These are phyloP conservation scores for Leccinum longicurvipes DNA, from an alignment of 768 basidiomycete species.

Conservation along the genomic window DNA sequence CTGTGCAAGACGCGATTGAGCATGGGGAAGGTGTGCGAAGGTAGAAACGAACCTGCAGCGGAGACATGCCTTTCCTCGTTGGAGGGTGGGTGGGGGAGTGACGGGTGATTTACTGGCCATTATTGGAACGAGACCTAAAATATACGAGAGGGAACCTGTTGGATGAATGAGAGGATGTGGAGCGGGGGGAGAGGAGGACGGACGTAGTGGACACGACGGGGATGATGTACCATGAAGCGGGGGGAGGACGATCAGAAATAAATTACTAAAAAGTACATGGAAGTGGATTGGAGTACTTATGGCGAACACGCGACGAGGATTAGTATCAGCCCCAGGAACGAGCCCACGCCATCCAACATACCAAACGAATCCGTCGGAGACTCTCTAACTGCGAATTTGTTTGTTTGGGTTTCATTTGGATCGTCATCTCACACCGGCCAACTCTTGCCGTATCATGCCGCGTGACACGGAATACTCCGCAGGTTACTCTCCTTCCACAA, in stretches of 20 bases:
- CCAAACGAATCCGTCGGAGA: conserved; percentile 18
- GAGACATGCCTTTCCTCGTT: conserved; percentile 69
- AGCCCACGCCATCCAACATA: conserved; percentile 10
- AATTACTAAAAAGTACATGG: conserved; percentile 28
- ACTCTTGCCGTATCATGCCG: conserved; percentile 17
- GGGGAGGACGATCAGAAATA: conserved; percentile 22
- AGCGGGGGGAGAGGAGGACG: neutral
- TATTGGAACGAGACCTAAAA: conserved; percentile 36
- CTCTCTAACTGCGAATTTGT: conserved; percentile 22
- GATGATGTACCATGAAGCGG: conserved; percentile 28
- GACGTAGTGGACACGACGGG: conserved; percentile 13
- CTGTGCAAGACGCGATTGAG: conserved; percentile 32
- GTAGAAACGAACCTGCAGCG: conserved; percentile 56
- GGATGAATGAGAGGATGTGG: neutral
- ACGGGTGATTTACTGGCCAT: conserved; percentile 31
- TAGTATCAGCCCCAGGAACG: conserved; percentile 11
- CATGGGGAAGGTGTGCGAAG: conserved; percentile 3
- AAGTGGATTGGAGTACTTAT: conserved; percentile 31
- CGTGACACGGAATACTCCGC: neutral
- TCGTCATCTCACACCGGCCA: conserved; percentile 33
- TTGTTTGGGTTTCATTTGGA: conserved; percentile 30
- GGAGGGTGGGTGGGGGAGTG: conserved; percentile 42
- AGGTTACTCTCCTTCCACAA: too few species aligned
- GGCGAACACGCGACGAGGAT: conserved; percentile 23
- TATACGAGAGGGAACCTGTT: conserved; percentile 29